Evolutionary conservation across 176 grass and related monocot genomes (phyloP).

Genomic region (Eragrostis nindensis): DNA sequence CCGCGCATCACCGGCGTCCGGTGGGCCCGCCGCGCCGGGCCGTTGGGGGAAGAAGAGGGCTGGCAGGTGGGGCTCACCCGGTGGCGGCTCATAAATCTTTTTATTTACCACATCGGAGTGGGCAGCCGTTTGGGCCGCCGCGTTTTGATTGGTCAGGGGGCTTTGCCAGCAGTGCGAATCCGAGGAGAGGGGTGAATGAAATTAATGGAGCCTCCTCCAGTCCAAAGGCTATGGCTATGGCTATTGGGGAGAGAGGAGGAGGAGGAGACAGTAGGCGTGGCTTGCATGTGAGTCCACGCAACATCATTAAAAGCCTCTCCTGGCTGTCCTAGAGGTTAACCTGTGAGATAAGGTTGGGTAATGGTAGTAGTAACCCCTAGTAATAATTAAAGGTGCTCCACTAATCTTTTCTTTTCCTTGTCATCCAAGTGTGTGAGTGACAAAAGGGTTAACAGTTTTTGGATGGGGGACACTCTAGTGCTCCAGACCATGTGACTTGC

Average conservation of each 20-base stretch:
- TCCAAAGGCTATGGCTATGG: background rate
- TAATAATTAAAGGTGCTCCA: background rate
- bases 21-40: background rate
- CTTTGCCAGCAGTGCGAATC: conserved; percentile 16
- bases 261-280: conserved; percentile 16
- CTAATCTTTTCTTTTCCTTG: background rate
- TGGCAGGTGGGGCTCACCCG: background rate
- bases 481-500: too few species aligned
- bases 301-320: background rate
- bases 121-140: background rate
- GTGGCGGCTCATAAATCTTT: background rate
- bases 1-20: too few species aligned
- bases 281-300: conserved; percentile 29
- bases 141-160: background rate
- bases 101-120: background rate
- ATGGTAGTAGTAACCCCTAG: background rate
- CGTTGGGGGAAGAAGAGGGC: background rate
- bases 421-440: background rate
- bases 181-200: conserved; percentile 16
- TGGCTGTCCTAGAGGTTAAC: background rate
- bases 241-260: background rate
- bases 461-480: too few species aligned
- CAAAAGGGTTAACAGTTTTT: background rate
- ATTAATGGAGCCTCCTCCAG: background rate
- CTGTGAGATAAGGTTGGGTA: background rate